phyloP scores from a whole-genome alignment of 2,329 filamentous ascomycete species.

The Colletotrichum lini region DNA sequence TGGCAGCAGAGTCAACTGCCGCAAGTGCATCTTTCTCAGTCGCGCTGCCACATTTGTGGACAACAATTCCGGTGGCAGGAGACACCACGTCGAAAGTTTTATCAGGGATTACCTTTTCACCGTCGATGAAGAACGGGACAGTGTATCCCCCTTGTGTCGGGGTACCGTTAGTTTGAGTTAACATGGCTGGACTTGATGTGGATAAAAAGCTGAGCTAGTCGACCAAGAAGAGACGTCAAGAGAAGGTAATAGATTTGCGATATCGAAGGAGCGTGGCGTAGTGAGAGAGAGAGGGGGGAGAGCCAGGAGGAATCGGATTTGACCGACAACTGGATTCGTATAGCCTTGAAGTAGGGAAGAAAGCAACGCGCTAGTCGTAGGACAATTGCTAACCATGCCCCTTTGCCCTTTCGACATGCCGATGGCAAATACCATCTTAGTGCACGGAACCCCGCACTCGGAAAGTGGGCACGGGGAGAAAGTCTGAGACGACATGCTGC shows the following conservation, averaged over 20 bases:
- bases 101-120: slow-evolving; percentile 60
- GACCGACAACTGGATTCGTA: slow-evolving; percentile 21
- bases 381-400: slow-evolving; percentile 15
- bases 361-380: slow-evolving; percentile 8
- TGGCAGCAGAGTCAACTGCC: slow-evolving; percentile 64
- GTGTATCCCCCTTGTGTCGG: slow-evolving; percentile 21
- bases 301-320: background rate
- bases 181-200: slow-evolving; percentile 27
- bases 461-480: slow-evolving; percentile 34
- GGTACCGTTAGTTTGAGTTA: slow-evolving; percentile 21
- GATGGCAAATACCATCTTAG: slow-evolving; percentile 29
- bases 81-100: slow-evolving; percentile 70
- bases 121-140: slow-evolving; percentile 61
- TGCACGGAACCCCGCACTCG: slow-evolving; percentile 40
- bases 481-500: slow-evolving; percentile 16
- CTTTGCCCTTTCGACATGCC: slow-evolving; percentile 28
- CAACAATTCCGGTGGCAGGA: slow-evolving; percentile 66
- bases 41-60: slow-evolving; percentile 69
- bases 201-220: background rate
- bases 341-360: background rate
- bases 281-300: background rate
- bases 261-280: background rate
- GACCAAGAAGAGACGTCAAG: background rate
- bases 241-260: background rate
- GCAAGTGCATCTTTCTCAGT: slow-evolving; percentile 66